Evolutionary conservation across 2,329 filamentous ascomycete species (phyloP), one percentile per base, ranked within the genome.

Genomic region (Helminthosporium solani): DNA sequence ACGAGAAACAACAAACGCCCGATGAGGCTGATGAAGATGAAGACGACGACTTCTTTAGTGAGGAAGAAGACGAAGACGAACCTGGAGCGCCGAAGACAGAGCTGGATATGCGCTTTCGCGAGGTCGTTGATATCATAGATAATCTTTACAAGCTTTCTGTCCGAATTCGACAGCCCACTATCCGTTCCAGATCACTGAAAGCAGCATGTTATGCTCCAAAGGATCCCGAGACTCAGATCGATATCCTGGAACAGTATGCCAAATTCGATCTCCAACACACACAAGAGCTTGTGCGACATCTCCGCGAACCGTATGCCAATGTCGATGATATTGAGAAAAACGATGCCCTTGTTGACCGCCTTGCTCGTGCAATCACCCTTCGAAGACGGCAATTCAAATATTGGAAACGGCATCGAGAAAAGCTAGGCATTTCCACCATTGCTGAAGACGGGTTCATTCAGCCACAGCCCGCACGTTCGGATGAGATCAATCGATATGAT

Each of bases 331-430:
- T 31, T 2, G 33, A 51, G 4, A 40, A 36, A 14, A 52, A 58
- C 4, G 46, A 61, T 7, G 57, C 50, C 23, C 47, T 70, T 14
- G 44, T 57, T 11, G 41, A 46, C 7, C 61, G 67, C 9, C 41
- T 70, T 12, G 60, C 60, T 40, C 58, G 52, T 19, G 56, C 60
- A 1, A 58, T 70, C 15, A 70, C 68, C 0, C 56, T 66, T 19
- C 63, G 68, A 19, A 57, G 68, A 33, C 58, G 67, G 7, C 66
- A 70, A 28, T 70, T 70, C 49, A 68, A 66, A 44, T 70, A 70
- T 18, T 70, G 68, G 68, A 61, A 59, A 39, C 52, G 66, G 6
- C 23, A 41, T 39, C 15, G 67, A 30, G 67, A 70, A 25, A 70
- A 70, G 47, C 42, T 70, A 7, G 60, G 56, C 7, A 42, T 56